Conservation (phyloP, 371 early-diverging fungal genomes). For the Fennellomyces sp. region DNA sequence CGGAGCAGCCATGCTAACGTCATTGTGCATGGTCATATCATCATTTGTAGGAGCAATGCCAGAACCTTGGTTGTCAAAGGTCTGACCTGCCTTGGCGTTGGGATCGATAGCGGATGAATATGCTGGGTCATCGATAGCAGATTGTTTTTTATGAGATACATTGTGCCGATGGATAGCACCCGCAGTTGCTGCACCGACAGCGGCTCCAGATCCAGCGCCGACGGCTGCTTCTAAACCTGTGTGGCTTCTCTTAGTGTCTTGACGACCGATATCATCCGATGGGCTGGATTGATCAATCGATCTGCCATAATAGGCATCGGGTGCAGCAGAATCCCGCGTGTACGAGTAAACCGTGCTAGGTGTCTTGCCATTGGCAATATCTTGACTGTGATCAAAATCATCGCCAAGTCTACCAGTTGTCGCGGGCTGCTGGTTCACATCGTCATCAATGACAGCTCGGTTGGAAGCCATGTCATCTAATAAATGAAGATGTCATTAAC, state of each 20-base stretch:
- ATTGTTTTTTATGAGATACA: neutral
- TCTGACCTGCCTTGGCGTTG: neutral
- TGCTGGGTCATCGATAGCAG: neutral
- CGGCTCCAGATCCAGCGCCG: conserved; percentile 2
- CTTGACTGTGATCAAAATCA: neutral
- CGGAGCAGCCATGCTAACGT: neutral
- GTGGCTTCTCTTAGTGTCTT: neutral
- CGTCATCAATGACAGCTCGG: neutral
- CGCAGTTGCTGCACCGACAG: neutral
- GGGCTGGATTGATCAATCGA: neutral
- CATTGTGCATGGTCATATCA: neutral
- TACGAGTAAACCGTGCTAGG: neutral
- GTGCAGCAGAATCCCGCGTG: neutral
- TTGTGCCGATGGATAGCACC: neutral
- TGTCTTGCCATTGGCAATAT: neutral
- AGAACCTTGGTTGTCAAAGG: neutral
- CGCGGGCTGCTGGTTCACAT: neutral
- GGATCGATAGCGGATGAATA: neutral
- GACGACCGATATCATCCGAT: neutral
- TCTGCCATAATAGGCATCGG: neutral
- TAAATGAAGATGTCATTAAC: no score
- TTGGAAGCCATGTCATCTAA: neutral
- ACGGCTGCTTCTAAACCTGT: neutral
- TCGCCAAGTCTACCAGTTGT: neutral
- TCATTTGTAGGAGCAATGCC: neutral